Evolutionary conservation across 73 alveolate species (phyloP).

Genomic region (Tetrahymena malaccensis): DNA sequence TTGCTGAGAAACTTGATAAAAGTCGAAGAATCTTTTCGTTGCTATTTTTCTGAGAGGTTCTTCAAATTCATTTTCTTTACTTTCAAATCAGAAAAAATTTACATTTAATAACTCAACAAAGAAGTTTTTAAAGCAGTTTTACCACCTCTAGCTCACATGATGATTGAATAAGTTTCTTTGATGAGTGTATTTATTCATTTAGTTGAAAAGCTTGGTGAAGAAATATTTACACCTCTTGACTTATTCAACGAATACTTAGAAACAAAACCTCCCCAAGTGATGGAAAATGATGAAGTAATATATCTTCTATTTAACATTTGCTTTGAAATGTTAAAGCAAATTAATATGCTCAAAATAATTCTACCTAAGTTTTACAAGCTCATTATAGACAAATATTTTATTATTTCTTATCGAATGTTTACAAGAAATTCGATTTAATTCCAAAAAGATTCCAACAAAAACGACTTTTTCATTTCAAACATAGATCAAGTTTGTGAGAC

Average conservation of each 20-base stretch:
- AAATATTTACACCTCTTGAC: not conserved
- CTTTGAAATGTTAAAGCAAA: not conserved
- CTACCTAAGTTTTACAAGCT: not conserved
- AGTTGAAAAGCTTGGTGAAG: not conserved
- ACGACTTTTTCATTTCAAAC: not conserved
- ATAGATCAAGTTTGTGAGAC: not conserved
- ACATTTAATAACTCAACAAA: not conserved
- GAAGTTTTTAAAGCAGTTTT: not conserved
- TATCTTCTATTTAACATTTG: not conserved
- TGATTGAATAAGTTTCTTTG: not conserved
- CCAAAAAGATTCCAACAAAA: not conserved
- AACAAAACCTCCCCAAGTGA: not conserved
- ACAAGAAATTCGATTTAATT: not conserved
- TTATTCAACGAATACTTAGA: not conserved
- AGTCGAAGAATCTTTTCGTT: not conserved
- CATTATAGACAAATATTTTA: not conserved
- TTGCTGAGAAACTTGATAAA: not conserved
- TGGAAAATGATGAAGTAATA: not conserved
- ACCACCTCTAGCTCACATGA: not conserved
- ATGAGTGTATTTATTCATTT: not conserved
- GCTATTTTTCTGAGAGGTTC: not conserved
- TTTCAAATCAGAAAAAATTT: not conserved
- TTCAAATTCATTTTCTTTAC: not conserved
- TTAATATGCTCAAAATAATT: not conserved
- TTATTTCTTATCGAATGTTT: not conserved